phyloP scores from a whole-genome alignment of 345 rosid genomes.

The Abelmoschus esculentus region DNA sequence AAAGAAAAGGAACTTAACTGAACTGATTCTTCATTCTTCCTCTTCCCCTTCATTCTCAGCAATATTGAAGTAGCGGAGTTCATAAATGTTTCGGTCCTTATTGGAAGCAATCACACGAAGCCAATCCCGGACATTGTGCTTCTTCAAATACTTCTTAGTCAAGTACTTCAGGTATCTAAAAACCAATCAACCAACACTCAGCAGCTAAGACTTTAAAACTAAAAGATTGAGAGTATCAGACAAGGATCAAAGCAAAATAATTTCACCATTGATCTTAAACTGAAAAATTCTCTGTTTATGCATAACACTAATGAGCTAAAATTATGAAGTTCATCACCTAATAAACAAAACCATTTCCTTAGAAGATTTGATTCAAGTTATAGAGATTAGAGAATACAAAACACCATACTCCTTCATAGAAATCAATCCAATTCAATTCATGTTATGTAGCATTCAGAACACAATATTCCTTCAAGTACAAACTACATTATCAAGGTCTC shows the following conservation, averaged over 20 bases:
- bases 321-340: not conserved
- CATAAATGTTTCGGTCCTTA: too few species aligned
- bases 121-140: not conserved
- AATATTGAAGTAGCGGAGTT: too few species aligned
- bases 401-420: not conserved
- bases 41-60: constrained; percentile 46
- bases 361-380: not conserved
- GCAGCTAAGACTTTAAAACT: not conserved
- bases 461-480: not conserved
- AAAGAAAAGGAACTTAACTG: not conserved
- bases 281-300: not conserved
- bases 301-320: not conserved
- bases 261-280: not conserved
- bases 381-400: not conserved
- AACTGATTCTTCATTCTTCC: constrained; percentile 37
- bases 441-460: not conserved
- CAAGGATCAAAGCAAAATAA: not conserved
- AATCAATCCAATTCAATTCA: not conserved
- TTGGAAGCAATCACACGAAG: not conserved
- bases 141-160: not conserved
- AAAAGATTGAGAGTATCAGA: too few species aligned
- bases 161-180: not conserved
- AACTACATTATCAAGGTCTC: too few species aligned
- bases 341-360: not conserved
- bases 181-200: not conserved